A percentile compares a stretch with the other conserved stretches of the same genome.
These are phyloP conservation scores for Taiozyma sp. DNA, from an alignment of 1,139 yeast genomes.

Conservation along the genomic window DNA sequence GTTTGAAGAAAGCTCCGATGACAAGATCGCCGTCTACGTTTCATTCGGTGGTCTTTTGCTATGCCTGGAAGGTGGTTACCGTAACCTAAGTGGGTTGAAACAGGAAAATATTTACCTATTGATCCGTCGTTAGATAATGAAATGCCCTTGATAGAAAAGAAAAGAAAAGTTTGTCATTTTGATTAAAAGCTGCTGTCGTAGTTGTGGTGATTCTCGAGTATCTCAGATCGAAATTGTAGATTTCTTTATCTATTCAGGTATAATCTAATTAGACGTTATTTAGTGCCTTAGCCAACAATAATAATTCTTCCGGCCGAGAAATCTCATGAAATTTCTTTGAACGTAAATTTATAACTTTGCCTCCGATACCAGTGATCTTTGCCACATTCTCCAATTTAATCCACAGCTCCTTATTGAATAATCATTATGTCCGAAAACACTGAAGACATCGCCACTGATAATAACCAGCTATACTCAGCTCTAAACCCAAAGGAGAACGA, in stretches of 20 bases:
- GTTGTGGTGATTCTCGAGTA: too few species aligned
- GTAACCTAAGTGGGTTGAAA: slow-evolving; percentile 81
- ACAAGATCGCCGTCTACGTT: slow-evolving; percentile 72
- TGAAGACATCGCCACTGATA: slow-evolving; percentile 3
- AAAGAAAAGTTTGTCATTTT: neutral
- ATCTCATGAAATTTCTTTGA: too few species aligned
- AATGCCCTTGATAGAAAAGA: neutral
- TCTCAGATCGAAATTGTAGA: neutral
- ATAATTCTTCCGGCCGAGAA: too few species aligned
- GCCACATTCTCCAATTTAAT: neutral
- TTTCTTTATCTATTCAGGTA: too few species aligned
- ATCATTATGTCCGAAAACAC: slow-evolving; percentile 8
- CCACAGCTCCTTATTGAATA: neutral
- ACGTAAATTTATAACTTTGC: too few species aligned
- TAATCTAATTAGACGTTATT: too few species aligned
- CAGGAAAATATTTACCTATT: slow-evolving; percentile 92
- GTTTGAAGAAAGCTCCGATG: slow-evolving; percentile 81
- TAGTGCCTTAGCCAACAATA: too few species aligned
- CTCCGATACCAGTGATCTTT: neutral
- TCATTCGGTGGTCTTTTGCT: slow-evolving; percentile 94
- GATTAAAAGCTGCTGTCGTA: too few species aligned
- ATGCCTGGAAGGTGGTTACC: slow-evolving; percentile 93
- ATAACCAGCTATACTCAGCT: slow-evolving; percentile 2
- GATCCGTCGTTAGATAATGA: slow-evolving; percentile 47
- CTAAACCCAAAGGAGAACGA: neutral